phyloP scores from a whole-genome alignment of 192 early-diverging fungal genomes.

The Endogone sp. region DNA sequence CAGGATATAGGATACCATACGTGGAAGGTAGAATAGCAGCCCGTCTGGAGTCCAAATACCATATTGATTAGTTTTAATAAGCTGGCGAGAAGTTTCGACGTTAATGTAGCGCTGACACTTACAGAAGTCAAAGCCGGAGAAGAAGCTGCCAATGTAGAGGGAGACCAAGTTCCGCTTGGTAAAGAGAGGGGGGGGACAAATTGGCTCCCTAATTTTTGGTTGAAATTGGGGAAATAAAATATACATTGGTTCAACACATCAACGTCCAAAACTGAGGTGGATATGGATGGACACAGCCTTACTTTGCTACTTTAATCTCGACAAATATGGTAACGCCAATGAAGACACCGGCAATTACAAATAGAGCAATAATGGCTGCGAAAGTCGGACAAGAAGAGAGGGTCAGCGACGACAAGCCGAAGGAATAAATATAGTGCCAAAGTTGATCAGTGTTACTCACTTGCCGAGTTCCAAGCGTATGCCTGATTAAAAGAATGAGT shows the following conservation, averaged over 20 bases:
- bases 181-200: slow-evolving; percentile 60
- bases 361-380: slow-evolving; percentile 45
- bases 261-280: too few species aligned
- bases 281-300: too few species aligned
- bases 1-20: slow-evolving; percentile 61
- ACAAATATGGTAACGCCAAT: slow-evolving; percentile 43
- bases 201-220: slow-evolving; percentile 56
- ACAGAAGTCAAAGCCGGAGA: slow-evolving; percentile 57
- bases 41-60: not conserved
- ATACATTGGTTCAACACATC: too few species aligned
- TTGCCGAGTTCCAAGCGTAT: slow-evolving; percentile 16
- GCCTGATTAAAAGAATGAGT: too few species aligned
- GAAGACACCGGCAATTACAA: slow-evolving; percentile 34
- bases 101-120: not conserved
- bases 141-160: slow-evolving; percentile 56
- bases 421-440: slow-evolving; percentile 63
- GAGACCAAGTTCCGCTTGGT: slow-evolving; percentile 54
- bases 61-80: too few species aligned
- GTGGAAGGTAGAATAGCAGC: slow-evolving; percentile 71
- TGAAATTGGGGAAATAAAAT: too few species aligned
- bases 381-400: slow-evolving; percentile 45
- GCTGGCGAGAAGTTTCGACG: too few species aligned
- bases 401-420: slow-evolving; percentile 25
- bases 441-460: too few species aligned
- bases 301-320: slow-evolving; percentile 50